Base-by-base conservation (phyloP, 805 yeast species). In the Wickerhamomyces rabaulensis region DNA sequence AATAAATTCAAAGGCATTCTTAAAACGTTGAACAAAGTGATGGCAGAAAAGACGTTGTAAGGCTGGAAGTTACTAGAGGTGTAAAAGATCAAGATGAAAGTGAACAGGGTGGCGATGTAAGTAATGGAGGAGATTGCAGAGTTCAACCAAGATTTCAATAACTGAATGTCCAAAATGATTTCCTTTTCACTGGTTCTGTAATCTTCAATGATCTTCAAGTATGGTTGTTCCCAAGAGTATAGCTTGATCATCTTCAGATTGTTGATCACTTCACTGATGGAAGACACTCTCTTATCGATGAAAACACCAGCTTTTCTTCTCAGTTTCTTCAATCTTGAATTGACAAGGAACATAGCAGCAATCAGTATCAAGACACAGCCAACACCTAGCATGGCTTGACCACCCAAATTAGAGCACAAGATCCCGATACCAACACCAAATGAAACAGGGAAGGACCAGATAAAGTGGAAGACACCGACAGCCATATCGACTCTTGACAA, bases 171-270 rank as follows among this genome's bases (percentile, higher is more conserved):
- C 51, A 80, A 74, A 49, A 91, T 75, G 43, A 71, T 69, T 4
- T 58, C 54, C 76, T 87, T 81, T 65, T 90, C 97, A 19, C 68
- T 59, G 0, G 60, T 56, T 61, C 97, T 77, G 23, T 78, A 70
- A 12, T 70, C 73, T 15, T 78, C 58, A 31, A 91, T 75, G 44
- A 74, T 68, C 9, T 73, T 63, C 45, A 73, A 73, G 61, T 88
- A 91, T 1, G 97, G 90, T 27, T 72, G 73, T 66, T 91, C 97
- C 97, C 97, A 91, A 1, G 95, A 87, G 62, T 90, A 91, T 62
- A 77, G 86, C 68, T 91, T 91, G 63, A 91, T 87, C 69, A 84
- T 76, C 59, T 86, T 87, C 74, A 91, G 78, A 53, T 85, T 80
- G 58, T 77, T 80, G 52, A 91, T 70, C 25, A 89, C 78, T 63